phyloP scores from a whole-genome alignment of 495 filamentous ascomycete species.

The Aspergillus ellipticus region DNA sequence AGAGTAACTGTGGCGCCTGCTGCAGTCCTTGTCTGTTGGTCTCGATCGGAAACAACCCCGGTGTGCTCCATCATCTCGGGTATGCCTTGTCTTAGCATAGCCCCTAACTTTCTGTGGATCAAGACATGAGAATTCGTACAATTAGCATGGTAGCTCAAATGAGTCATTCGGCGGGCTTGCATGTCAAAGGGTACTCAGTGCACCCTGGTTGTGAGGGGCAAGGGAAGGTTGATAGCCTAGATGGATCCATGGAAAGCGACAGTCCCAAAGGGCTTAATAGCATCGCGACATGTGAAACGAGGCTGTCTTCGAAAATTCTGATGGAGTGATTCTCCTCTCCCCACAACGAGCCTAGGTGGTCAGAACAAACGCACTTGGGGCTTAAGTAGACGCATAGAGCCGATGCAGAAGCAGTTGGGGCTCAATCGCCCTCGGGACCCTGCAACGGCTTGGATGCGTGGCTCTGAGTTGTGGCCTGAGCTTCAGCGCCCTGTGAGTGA shows the following conservation, averaged over 20 bases:
- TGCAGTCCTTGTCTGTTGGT: slow-evolving; percentile 9
- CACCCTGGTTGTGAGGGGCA: background rate
- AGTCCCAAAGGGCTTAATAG: background rate
- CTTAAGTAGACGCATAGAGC: too few relatives aligned
- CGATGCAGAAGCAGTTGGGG: too few relatives aligned
- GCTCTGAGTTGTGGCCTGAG: too few relatives aligned
- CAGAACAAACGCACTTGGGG: too few relatives aligned
- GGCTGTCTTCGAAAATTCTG: background rate
- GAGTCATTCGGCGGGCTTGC: background rate
- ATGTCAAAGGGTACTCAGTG: background rate
- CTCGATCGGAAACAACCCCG: background rate
- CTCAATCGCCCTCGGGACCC: too few relatives aligned
- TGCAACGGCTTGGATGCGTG: too few relatives aligned
- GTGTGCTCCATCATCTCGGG: background rate
- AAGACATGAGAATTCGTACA: background rate
- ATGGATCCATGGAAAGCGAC: background rate
- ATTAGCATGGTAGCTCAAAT: background rate
- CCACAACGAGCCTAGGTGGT: background rate
- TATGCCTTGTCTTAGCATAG: background rate
- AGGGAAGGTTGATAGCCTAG: background rate
- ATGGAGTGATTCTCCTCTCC: background rate
- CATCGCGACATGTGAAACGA: background rate
- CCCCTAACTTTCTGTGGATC: background rate
- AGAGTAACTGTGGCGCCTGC: slow-evolving; percentile 12
- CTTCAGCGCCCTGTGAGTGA: too few relatives aligned